phyloP scores from a whole-genome alignment of 768 basidiomycete species.

The Exidia glandulosa region DNA sequence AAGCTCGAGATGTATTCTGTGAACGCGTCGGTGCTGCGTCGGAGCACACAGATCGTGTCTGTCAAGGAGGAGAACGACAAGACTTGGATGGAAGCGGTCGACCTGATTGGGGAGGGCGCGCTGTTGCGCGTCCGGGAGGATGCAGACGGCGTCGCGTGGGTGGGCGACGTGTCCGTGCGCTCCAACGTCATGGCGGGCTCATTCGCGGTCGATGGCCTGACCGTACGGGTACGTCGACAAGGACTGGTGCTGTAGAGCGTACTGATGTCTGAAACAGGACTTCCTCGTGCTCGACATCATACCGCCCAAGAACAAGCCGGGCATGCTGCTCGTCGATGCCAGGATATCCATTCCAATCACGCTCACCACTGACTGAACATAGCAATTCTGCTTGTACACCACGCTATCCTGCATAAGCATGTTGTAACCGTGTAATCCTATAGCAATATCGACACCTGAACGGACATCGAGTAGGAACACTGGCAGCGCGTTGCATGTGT shows the following conservation, averaged over 20 bases:
- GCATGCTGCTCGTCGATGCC: neutral
- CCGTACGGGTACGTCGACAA: neutral
- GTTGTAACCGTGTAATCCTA: too few species aligned
- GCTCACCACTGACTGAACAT: neutral
- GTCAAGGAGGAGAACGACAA: neutral
- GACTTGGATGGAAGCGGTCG: neutral
- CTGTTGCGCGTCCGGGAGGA: neutral
- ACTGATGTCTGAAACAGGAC: neutral
- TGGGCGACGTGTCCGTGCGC: neutral
- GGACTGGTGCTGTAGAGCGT: too few species aligned
- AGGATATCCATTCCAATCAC: neutral
- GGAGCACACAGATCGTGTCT: neutral
- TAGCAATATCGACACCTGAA: too few species aligned
- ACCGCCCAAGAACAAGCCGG: neutral
- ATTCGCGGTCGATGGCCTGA: neutral
- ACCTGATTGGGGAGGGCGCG: neutral
- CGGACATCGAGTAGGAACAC: too few species aligned
- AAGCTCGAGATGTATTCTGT: neutral
- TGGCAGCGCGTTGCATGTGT: too few species aligned
- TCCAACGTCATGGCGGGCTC: neutral
- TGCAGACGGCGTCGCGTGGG: neutral
- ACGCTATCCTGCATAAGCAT: too few species aligned
- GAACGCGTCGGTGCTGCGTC: neutral
- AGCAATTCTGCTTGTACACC: too few species aligned
- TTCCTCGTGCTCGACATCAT: neutral